Evolutionary conservation across 192 early-diverging fungal species (phyloP), one percentile per base, ranked within the genome.

Genomic region (Borealophlyctis nickersoniae): DNA sequence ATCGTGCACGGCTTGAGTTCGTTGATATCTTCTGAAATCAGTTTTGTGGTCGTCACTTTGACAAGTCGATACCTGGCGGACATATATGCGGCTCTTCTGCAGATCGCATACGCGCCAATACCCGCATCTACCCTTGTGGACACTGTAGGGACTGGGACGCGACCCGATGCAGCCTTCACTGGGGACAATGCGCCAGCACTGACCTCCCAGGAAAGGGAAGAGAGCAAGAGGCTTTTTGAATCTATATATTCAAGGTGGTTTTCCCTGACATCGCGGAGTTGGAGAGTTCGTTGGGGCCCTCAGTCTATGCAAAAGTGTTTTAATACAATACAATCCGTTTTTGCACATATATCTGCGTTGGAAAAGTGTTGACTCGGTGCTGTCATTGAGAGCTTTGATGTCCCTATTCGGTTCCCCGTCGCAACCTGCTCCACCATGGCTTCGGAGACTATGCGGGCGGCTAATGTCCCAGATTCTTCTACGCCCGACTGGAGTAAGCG

Each of bases 381-480:
- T 77, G 52, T 77, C 87, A 4, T 61, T 93, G 29, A 86, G 90
- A 53, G 78, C 88, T 0, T 77, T 93, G 35, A 86, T 86, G 0
- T 62, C 73, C 3, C 67, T 93, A 7, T 62, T 91, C 32, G 81
- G 86, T 13, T 69, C 82, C 2, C 79, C 82, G 5, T 7, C 39
- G 39, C 39, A 19, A 13, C 19, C 39, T 45, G 67, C 75, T 13
- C 77, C 78, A 9, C 36, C 71, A 14, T 93, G 91, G 91, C 67
- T 91, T 19, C 65, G 77, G 35, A 77, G 63, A 13, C 64, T 88
- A 32, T 91, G 89, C 57, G 82, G 86, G 0, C 71, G 84, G 39
- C 88, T 86, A 49, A 78, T 92, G 1, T 80, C 89, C 0, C 81
- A 86, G 29, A 80, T 91, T 31, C 51, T 93, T 14, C 69, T 89